These are phyloP conservation scores for Pythium apleroticum DNA, from an alignment of 352 stramenopile species.

Conservation along the genomic window DNA sequence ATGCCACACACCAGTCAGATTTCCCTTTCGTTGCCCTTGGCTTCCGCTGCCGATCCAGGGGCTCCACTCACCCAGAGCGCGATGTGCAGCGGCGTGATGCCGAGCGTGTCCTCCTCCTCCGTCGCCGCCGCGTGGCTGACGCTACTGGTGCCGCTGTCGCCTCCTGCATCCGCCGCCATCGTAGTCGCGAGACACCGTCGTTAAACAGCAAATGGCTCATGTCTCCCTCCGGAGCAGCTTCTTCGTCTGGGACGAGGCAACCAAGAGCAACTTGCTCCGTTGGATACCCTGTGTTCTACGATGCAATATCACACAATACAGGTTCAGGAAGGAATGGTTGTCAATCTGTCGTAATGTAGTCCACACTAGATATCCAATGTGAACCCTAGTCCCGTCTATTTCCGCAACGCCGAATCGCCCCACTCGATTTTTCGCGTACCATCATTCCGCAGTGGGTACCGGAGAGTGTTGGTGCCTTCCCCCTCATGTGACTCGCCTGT, in stretches of 20 bases:
- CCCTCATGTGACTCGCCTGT: neutral
- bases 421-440: slow-evolving; percentile 35
- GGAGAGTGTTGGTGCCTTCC: slow-evolving; percentile 31
- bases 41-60: neutral
- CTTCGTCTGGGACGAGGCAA: slow-evolving; percentile 2
- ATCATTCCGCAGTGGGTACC: slow-evolving; percentile 28
- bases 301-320: neutral
- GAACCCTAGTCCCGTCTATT: slow-evolving; percentile 13
- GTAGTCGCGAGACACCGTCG: neutral
- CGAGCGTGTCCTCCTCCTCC: neutral
- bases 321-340: neutral
- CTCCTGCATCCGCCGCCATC: slow-evolving; percentile 3
- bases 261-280: neutral
- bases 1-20: neutral
- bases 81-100: slow-evolving; percentile 48
- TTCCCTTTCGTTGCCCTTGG: neutral
- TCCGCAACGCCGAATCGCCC: neutral
- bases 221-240: neutral
- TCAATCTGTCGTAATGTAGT: neutral
- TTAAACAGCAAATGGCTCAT: neutral
- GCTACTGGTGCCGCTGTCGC: neutral
- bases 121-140: neutral
- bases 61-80: slow-evolving; percentile 50
- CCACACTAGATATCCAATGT: slow-evolving; percentile 5
- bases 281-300: neutral